These are phyloP conservation scores for Colletotrichum graminicola DNA, from an alignment of 2,329 filamentous ascomycete species.

Conservation along the genomic window DNA sequence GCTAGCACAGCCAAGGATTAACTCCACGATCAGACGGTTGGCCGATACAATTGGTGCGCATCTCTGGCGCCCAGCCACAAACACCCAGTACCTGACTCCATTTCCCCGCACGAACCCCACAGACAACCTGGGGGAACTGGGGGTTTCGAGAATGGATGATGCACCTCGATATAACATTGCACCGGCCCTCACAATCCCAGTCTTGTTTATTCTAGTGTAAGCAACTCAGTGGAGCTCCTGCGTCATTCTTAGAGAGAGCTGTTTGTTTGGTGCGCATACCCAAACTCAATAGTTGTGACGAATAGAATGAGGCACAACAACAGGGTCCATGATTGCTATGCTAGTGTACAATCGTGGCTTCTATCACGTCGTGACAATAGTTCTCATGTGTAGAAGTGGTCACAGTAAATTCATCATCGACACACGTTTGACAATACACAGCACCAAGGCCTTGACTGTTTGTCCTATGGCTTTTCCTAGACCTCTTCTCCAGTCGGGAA, in stretches of 20 bases:
- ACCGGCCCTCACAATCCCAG: slow-evolving; percentile 25
- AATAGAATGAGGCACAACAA: too few species aligned
- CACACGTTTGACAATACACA: neutral
- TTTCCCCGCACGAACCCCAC: slow-evolving; percentile 35
- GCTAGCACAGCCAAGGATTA: slow-evolving; percentile 7
- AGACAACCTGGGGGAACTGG: slow-evolving; percentile 13
- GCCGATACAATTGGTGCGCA: slow-evolving; percentile 33
- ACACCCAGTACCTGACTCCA: slow-evolving; percentile 21
- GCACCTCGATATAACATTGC: slow-evolving; percentile 37
- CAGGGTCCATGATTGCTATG: too few species aligned
- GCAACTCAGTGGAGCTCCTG: slow-evolving; percentile 11
- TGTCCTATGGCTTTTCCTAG: neutral
- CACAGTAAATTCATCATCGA: neutral
- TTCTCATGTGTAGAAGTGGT: neutral
- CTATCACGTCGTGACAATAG: neutral
- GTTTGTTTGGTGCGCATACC: slow-evolving; percentile 39
- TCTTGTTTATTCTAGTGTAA: neutral
- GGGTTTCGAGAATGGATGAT: slow-evolving; percentile 9
- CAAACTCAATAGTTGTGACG: too few species aligned
- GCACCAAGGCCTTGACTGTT: neutral
- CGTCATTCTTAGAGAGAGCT: too few species aligned
- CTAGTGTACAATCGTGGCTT: too few species aligned
- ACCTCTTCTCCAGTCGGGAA: slow-evolving; percentile 12
- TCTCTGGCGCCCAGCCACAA: slow-evolving; percentile 5
- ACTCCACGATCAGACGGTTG: neutral